These are phyloP conservation scores for Verbascum thapsus DNA, from an alignment of 257 asterid genomes.

Conservation along the genomic window DNA sequence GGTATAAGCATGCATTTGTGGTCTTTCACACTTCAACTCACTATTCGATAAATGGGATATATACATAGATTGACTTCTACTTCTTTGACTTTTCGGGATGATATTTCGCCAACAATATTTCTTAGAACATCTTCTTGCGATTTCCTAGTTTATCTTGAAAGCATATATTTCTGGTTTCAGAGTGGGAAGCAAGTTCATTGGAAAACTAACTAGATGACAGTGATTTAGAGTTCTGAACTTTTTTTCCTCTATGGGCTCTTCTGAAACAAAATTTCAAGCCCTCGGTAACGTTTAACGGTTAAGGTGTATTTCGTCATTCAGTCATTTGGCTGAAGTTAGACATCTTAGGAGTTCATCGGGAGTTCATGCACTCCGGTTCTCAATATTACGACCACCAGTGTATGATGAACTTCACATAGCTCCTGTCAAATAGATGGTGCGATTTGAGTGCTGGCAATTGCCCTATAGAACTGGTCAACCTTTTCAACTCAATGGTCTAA, in stretches of 20 bases:
- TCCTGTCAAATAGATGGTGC: no score
- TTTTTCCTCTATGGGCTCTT: neutral
- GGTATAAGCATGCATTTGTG: slow-evolving; percentile 40
- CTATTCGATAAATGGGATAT: neutral
- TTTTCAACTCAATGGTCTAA: no score
- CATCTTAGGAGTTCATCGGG: no score
- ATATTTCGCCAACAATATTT: slow-evolving; percentile 2
- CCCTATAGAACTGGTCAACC: no score
- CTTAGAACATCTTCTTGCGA: neutral
- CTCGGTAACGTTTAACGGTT: neutral
- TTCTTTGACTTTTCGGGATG: neutral
- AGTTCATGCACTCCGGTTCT: no score
- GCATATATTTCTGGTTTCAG: neutral
- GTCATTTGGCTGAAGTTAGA: neutral
- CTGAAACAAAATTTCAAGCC: neutral
- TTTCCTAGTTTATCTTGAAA: neutral
- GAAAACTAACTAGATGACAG: neutral
- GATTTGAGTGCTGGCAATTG: no score
- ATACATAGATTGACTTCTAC: neutral
- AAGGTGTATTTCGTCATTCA: neutral
- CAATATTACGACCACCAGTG: no score
- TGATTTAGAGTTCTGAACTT: no score
- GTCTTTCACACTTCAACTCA: neutral
- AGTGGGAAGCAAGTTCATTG: neutral
- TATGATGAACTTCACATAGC: no score